Percentiles rank a stretch among this genome's conserved stretches.
Evolutionary conservation across 345 rosid species (phyloP).

Genomic region (Kernera saxatilis): DNA sequence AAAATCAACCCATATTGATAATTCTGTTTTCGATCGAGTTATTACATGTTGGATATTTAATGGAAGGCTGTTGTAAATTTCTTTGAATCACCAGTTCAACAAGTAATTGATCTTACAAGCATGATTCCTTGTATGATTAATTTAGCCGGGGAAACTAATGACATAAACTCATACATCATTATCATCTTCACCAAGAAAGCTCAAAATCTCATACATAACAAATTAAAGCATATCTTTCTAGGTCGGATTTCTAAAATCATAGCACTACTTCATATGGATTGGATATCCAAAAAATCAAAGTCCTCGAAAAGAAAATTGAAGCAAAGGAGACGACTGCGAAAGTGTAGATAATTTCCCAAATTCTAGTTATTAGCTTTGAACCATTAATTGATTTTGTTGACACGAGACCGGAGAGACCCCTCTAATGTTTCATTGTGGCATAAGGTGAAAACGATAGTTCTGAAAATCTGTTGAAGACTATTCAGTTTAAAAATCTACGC

Average conservation of each 20-base stretch:
- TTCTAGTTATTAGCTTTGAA: background rate
- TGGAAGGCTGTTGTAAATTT: background rate
- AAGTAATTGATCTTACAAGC: background rate
- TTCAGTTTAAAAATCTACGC: background rate
- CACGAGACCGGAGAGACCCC: background rate
- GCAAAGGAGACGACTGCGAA: background rate
- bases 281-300: background rate
- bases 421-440: constrained; percentile 5
- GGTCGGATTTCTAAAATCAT: background rate
- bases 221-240: too few relatives aligned
- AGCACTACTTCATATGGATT: background rate
- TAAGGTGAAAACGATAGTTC: constrained; percentile 17
- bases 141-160: background rate
- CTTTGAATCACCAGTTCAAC: background rate
- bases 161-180: background rate
- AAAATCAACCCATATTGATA: background rate
- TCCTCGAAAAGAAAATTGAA: background rate
- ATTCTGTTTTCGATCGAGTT: background rate
- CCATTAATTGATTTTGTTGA: constrained; percentile 22
- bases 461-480: constrained; percentile 24
- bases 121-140: background rate
- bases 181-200: too few relatives aligned
- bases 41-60: background rate
- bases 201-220: too few relatives aligned
- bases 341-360: background rate